Percentiles rank a stretch among this genome's conserved stretches.
These are phyloP conservation scores for Isabelozyma heimii DNA, from an alignment of 805 yeast species.

Conservation along the genomic window DNA sequence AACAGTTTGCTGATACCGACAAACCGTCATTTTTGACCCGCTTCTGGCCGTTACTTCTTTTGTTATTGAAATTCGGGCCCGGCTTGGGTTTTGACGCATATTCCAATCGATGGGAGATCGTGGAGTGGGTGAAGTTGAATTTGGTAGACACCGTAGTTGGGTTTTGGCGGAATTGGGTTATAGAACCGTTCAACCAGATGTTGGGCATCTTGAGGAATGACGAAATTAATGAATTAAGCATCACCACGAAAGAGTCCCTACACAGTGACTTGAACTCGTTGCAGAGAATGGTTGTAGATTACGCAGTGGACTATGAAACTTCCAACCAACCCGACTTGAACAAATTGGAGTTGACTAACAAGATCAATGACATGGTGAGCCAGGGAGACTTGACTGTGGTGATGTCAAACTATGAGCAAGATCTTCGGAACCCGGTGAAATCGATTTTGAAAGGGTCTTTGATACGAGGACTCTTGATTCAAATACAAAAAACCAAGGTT, in stretches of 20 bases:
- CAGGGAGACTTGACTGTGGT: constrained; percentile 79
- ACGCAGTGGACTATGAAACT: constrained; percentile 37
- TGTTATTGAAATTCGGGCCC: constrained; percentile 53
- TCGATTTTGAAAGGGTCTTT: constrained; percentile 68
- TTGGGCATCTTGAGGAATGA: constrained; percentile 83
- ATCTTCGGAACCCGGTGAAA: constrained; percentile 65
- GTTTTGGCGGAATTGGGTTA: constrained; percentile 79
- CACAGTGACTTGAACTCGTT: constrained; percentile 75
- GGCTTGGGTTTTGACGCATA: constrained; percentile 40
- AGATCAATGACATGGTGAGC: constrained; percentile 49
- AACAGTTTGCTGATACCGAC: constrained; percentile 1
- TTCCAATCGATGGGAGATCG: constrained; percentile 51
- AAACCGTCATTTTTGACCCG: constrained; percentile 45
- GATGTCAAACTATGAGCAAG: constrained; percentile 77
- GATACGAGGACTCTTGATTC: constrained; percentile 76
- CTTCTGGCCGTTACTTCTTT: constrained; percentile 63
- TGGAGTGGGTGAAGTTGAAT: constrained; percentile 55
- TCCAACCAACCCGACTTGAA: constrained; percentile 3
- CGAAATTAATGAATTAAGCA: constrained; percentile 60
- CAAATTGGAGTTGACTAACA: constrained; percentile 16
- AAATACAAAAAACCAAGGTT: constrained; percentile 93
- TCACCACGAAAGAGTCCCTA: constrained; percentile 76
- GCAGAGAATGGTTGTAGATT: constrained; percentile 84
- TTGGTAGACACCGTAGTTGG: constrained; percentile 63
- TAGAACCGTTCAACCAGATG: constrained; percentile 70